Conservation (phyloP, 805 yeast genomes). For the Candida montana region DNA sequence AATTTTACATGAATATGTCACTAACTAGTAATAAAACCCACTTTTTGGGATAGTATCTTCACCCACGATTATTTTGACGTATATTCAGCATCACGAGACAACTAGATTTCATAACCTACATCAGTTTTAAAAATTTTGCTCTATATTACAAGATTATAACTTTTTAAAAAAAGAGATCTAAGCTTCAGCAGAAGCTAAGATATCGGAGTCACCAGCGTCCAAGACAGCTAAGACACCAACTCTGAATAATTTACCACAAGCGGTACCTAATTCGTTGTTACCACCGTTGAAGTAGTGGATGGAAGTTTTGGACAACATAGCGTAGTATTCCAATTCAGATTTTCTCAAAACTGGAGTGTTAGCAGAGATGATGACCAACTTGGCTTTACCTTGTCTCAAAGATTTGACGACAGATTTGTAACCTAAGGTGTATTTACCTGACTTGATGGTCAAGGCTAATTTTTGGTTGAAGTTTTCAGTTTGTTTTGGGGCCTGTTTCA, state of each 20-base stretch:
- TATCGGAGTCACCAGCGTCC: slow-evolving; percentile 99
- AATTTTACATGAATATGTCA: too few relatives aligned
- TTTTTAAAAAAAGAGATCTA: slow-evolving; percentile 11
- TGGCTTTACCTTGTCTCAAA: slow-evolving; percentile 98
- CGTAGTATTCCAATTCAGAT: slow-evolving; percentile 99
- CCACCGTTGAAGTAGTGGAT: slow-evolving; percentile 99
- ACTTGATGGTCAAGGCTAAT: slow-evolving; percentile 96
- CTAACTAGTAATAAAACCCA: too few relatives aligned
- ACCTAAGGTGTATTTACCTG: slow-evolving; percentile 99
- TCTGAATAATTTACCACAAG: slow-evolving; percentile 99
- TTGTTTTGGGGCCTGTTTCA: slow-evolving; percentile 84
- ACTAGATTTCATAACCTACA: too few relatives aligned
- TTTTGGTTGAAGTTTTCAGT: slow-evolving; percentile 96
- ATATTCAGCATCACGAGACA: too few relatives aligned
- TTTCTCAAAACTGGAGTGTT: slow-evolving; percentile 99
- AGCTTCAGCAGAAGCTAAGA: slow-evolving; percentile 54
- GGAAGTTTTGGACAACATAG: slow-evolving; percentile 97
- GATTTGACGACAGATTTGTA: slow-evolving; percentile 98
- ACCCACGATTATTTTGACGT: too few relatives aligned
- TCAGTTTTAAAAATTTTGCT: neutral
- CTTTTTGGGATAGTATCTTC: too few relatives aligned
- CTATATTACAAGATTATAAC: slow-evolving; percentile 8
- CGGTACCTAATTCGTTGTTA: slow-evolving; percentile 99
- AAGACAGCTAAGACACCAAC: slow-evolving; percentile 94
- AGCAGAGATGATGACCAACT: slow-evolving; percentile 95